Conservation (phyloP, 1,139 yeast species). For the Wickerhamomyces sp. region DNA sequence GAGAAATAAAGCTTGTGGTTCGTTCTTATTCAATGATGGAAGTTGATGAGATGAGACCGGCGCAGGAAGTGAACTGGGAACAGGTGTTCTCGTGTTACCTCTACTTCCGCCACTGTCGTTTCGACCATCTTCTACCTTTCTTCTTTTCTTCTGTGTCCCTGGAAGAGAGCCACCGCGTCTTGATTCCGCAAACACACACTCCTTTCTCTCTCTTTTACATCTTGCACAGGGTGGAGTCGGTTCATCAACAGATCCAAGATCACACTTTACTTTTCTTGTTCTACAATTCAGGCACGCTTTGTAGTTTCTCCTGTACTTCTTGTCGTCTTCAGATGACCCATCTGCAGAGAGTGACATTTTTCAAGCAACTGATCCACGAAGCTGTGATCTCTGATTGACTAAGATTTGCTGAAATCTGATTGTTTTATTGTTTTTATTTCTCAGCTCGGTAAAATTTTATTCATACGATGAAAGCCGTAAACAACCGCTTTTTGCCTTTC, state of each 20-base stretch:
- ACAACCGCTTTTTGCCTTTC: neutral
- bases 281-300: slow-evolving; percentile 84
- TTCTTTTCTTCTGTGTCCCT: slow-evolving; percentile 8
- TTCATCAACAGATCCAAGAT: slow-evolving; percentile 66
- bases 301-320: slow-evolving; percentile 49
- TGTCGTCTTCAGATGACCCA: slow-evolving; percentile 4
- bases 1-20: neutral
- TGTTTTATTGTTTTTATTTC: neutral
- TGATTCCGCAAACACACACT: slow-evolving; percentile 68
- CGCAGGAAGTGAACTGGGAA: neutral
- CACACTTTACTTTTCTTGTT: slow-evolving; percentile 78
- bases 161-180: slow-evolving; percentile 23
- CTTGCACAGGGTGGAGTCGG: slow-evolving; percentile 88
- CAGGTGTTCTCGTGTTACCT: neutral
- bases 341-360: neutral
- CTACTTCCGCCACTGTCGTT: too few relatives aligned
- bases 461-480: neutral
- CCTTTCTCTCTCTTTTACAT: slow-evolving; percentile 74
- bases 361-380: neutral
- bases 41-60: neutral
- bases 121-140: slow-evolving; percentile 1
- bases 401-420: neutral
- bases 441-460: neutral
- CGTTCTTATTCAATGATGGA: neutral
- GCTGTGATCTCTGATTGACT: neutral